Conservation (phyloP, 2,329 filamentous ascomycete species). For the Corynespora cassiicola region DNA sequence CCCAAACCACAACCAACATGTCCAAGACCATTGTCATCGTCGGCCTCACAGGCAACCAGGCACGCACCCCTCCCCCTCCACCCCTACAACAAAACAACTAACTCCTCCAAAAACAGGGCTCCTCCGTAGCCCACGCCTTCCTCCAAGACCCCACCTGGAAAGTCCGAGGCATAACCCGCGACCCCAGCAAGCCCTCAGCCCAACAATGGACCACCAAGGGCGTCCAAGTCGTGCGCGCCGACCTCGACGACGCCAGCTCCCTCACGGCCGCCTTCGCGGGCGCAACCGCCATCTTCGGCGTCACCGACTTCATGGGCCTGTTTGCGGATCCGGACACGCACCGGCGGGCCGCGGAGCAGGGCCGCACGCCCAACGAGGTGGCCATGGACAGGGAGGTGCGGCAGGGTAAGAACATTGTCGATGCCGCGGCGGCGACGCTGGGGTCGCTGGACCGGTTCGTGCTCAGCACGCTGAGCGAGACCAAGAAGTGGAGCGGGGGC, state of each 20-base stretch:
- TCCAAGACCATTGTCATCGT: conserved; percentile 25
- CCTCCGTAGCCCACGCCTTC: conserved; percentile 30
- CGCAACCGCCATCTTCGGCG: conserved; percentile 42
- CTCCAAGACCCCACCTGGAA: conserved; percentile 25
- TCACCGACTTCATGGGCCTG: conserved; percentile 50
- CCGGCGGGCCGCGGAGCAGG: conserved; percentile 21
- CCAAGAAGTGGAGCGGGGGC: conserved; percentile 37
- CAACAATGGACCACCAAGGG: conserved; percentile 29
- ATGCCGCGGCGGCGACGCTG: conserved; percentile 44
- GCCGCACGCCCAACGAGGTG: conserved; percentile 36
- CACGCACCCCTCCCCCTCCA: conserved; percentile 1
- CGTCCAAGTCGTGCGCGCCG: conserved; percentile 21
- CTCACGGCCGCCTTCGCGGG: conserved; percentile 22
- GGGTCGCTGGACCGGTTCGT: conserved; percentile 51
- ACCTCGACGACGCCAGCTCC: conserved; percentile 19
- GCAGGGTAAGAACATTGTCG: conserved; percentile 50
- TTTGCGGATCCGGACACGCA: conserved; percentile 19
- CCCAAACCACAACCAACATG: conserved; percentile 14
- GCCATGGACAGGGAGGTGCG: conserved; percentile 43
- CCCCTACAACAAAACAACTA: not conserved
- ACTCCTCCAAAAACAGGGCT: conserved; percentile 20
- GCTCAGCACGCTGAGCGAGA: conserved; percentile 50
- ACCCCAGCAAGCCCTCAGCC: conserved; percentile 45
- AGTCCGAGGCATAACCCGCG: conserved; percentile 52
- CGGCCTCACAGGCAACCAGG: conserved; percentile 25